Conservation (phyloP, 2,329 filamentous ascomycete species). For the Ascochyta clinopodiicola region DNA sequence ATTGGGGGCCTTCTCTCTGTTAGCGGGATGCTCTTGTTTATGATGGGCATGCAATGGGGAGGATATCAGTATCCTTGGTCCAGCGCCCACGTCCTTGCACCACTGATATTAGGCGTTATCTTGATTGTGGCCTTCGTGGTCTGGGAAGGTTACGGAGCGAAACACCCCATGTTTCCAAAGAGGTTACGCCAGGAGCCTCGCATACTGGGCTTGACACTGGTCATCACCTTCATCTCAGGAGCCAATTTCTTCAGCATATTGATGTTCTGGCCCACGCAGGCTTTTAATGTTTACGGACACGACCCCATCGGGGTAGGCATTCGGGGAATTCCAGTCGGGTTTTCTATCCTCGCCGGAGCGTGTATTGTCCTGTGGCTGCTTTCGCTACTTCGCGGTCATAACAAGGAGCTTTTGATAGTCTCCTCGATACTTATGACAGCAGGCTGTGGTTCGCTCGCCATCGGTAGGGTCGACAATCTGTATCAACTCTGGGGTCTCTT, state of each 20-base stretch:
- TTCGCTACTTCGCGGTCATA: slow-evolving; percentile 64
- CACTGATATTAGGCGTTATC: slow-evolving; percentile 58
- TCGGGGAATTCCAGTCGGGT: slow-evolving; percentile 68
- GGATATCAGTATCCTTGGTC: slow-evolving; percentile 60
- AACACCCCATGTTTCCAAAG: slow-evolving; percentile 53
- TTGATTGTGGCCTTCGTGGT: slow-evolving; percentile 57
- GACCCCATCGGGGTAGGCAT: slow-evolving; percentile 70
- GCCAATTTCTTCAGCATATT: slow-evolving; percentile 43
- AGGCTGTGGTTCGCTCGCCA: slow-evolving; percentile 63
- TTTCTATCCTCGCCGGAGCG: slow-evolving; percentile 68
- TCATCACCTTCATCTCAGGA: slow-evolving; percentile 44
- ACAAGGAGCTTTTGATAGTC: slow-evolving; percentile 64
- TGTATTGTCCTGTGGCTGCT: slow-evolving; percentile 65
- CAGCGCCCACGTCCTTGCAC: slow-evolving; percentile 61
- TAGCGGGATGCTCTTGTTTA: slow-evolving; percentile 34
- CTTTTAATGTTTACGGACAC: slow-evolving; percentile 52
- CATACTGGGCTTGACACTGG: slow-evolving; percentile 36
- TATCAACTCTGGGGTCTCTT: slow-evolving; percentile 63
- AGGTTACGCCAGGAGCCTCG: slow-evolving; percentile 35
- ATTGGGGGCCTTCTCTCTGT: slow-evolving; percentile 36
- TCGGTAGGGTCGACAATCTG: slow-evolving; percentile 61
- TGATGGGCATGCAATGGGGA: slow-evolving; percentile 57
- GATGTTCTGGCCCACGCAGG: slow-evolving; percentile 44
- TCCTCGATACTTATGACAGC: slow-evolving; percentile 71
- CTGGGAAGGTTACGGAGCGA: slow-evolving; percentile 51